A percentile compares a stretch with the other conserved stretches of the same genome.
Conservation (phyloP, 495 filamentous ascomycete species). For the Penicillium riverlandense region DNA sequence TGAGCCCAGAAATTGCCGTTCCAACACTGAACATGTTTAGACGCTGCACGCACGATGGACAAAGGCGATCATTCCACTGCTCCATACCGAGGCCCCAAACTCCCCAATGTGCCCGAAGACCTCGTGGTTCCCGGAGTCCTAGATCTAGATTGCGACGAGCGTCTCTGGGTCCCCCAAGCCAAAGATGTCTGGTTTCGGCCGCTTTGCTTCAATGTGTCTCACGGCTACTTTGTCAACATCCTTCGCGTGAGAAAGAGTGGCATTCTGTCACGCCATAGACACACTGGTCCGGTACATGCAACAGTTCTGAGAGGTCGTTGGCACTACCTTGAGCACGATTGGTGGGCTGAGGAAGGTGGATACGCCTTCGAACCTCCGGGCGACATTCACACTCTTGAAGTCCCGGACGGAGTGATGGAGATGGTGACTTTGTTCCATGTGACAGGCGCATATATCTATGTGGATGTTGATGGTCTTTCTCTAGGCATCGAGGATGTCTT, state of each 20-base stretch:
- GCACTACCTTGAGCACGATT: constrained; percentile 14
- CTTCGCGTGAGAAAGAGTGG: constrained; percentile 10
- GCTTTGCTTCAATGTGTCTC: constrained; percentile 8
- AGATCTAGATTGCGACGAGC: constrained; percentile 11
- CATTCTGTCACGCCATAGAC: constrained; percentile 12
- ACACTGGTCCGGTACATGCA: constrained; percentile 12
- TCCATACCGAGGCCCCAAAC: constrained; percentile 8
- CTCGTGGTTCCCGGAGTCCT: constrained; percentile 8
- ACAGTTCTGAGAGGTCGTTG: constrained; percentile 8
- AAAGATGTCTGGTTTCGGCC: constrained; percentile 16
- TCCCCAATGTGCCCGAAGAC: constrained; percentile 12
- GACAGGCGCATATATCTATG: constrained; percentile 15
- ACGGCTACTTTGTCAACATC: constrained; percentile 16
- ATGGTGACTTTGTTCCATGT: constrained; percentile 15
- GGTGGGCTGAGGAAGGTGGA: constrained; percentile 13
- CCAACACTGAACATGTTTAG: not conserved
- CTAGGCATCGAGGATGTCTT: constrained; percentile 13
- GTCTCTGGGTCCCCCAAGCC: constrained; percentile 11
- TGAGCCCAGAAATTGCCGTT: too few relatives aligned
- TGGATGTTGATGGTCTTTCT: constrained; percentile 4
- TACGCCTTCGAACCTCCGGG: constrained; percentile 14
- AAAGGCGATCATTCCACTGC: constrained; percentile 1
- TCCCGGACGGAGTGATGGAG: constrained; percentile 10
- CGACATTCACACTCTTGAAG: constrained; percentile 14
- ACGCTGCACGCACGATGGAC: not conserved